phyloP scores from a whole-genome alignment of 768 basidiomycete species.

The Russula griseocarnosa region DNA sequence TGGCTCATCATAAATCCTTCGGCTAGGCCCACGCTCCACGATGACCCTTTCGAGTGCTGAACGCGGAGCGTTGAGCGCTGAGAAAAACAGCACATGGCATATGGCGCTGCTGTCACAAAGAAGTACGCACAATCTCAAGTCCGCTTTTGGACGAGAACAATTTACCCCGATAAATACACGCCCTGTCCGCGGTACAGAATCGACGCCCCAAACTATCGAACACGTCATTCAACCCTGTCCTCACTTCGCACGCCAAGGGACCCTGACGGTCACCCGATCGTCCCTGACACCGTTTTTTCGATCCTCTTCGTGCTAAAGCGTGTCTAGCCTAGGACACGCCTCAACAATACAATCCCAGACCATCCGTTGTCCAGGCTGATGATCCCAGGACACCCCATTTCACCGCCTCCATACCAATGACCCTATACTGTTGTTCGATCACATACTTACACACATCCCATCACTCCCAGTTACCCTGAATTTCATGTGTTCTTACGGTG shows the following conservation, averaged over 20 bases:
- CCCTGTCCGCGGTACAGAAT: neutral
- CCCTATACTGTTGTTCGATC: neutral
- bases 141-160: neutral
- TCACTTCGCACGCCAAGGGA: neutral
- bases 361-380: neutral
- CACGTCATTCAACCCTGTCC: neutral
- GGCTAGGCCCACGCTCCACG: neutral
- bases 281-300: neutral
- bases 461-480: neutral
- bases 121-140: neutral
- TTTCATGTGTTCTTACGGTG: neutral
- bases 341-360: neutral
- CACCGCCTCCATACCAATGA: neutral
- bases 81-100: too few relatives aligned
- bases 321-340: too few relatives aligned
- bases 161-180: neutral
- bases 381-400: neutral
- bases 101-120: neutral
- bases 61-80: too few relatives aligned
- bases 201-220: neutral
- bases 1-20: neutral
- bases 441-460: neutral
- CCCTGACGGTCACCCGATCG: neutral
- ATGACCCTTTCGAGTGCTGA: neutral
- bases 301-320: neutral